A percentile compares a stretch with the other conserved stretches of the same genome.
phyloP scores from a whole-genome alignment of 805 yeast genomes.

The Pichia rugopelliculosa region DNA sequence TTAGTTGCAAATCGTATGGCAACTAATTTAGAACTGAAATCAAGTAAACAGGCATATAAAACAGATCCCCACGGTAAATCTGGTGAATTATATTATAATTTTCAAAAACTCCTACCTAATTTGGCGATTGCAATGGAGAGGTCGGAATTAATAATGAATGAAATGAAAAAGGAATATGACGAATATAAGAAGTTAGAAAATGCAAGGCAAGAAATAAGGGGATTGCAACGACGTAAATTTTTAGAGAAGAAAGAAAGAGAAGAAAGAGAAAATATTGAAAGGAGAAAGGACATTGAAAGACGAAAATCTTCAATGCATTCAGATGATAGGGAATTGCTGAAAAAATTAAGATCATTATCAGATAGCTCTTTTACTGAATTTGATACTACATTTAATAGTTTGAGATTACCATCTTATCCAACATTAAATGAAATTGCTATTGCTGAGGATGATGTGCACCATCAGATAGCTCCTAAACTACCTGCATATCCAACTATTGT shows the following conservation, averaged over 20 bases:
- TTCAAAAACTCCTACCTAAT: conserved; percentile 16
- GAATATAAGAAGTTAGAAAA: conserved; percentile 18
- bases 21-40: conserved; percentile 37
- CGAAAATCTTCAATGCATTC: conserved; percentile 14
- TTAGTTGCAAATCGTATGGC: conserved; percentile 41
- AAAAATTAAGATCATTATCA: conserved; percentile 21
- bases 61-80: conserved; percentile 16
- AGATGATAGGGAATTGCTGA: conserved; percentile 14
- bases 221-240: conserved; percentile 17
- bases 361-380: conserved; percentile 14
- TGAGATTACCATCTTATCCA: conserved; percentile 16
- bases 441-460: conserved; percentile 8
- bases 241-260: conserved; percentile 16
- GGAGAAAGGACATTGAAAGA: conserved; percentile 9
- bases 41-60: conserved; percentile 18
- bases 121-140: conserved; percentile 26
- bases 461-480: conserved; percentile 4
- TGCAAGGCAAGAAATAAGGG: conserved; percentile 16
- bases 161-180: conserved; percentile 22
- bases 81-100: conserved; percentile 22
- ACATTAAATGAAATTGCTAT: conserved; percentile 12
- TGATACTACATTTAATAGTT: conserved; percentile 1
- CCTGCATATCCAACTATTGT: conserved; percentile 4
- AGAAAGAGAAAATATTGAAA: conserved; percentile 4
- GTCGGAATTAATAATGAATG: conserved; percentile 23